Base-by-base conservation (phyloP, 208 protist genomes). In the Endotrypanum monterogeii region DNA sequence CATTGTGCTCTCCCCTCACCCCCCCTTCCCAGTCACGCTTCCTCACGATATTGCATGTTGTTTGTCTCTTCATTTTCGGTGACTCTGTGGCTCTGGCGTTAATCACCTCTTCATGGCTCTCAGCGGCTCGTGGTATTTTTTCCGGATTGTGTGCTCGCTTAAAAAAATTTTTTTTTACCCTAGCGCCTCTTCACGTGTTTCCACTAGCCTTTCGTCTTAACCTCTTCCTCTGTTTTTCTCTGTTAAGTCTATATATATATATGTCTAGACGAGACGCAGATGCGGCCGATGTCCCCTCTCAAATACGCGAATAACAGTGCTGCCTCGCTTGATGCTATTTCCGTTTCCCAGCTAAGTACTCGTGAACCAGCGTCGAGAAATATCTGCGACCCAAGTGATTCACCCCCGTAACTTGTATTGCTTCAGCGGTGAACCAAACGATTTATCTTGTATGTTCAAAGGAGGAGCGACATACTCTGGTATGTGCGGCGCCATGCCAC, bases 101-200 rank as follows among this genome's bases (percentile, higher is more conserved):
- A n/a, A 30, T 28, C 4, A 11, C n/a, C 71, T 77, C 48, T 68
- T 69, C 56, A 50, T 51, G 30, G 60, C 70, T 66, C 46, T 68
- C 78, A 58, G 67, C 44, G 44, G 44, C 58, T 60, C n/a, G 30
- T 41, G 54, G 30, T 41, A 48, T 61, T 30, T 12, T 61, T 30
- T 35, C 35, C 25, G 23, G 44, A 54, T 32, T 1, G 2, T 23
- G 11, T 32, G n/a, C n/a, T 54, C 32, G 7, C n/a, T 67, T 41
- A 68, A 16, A 70, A 16, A 70, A 52, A n/a, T 61, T 35, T 12
- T n/a, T n/a, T 46, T 70, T 71, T 52, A 32, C 16, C 32, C 23
- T 71, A n/a, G 23, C 20, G 16, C 52, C n/a, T 20, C 61, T 39
- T 73, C 30, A 23, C 62, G 35, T 51, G 37, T 35, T 44, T 46